Evolutionary conservation across 2,329 filamentous ascomycete genomes (phyloP), one percentile per base, ranked within the genome.

Genomic region (Penicillium capsulatum): DNA sequence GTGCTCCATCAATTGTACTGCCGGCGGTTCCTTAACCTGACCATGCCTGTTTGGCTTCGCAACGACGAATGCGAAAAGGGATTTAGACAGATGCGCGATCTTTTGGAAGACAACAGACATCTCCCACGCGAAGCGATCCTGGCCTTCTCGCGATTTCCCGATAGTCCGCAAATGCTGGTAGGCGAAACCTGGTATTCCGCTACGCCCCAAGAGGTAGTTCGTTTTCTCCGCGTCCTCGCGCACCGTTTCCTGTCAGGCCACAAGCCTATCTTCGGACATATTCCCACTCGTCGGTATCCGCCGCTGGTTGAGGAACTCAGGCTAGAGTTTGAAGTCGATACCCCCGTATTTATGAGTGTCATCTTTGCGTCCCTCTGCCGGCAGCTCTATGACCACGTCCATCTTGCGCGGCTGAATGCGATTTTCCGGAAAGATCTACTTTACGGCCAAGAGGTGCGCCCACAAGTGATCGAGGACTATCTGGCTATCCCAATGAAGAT

Each of bases 1-100:
- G 68, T 74, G 4, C 57, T 85, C 9, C 83, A 86, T 55, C 82
- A 86, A 54, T 43, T 83, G 2, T 81, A 79, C 58, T 84, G 80
- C 54, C 54, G 75, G 14, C 78, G 75, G 72, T 72, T 71, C 3
- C 40, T 64, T 3, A 57, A 46, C 24, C 19, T 9, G 15, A 24
- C 13, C 13, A 10, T 7, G 15, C 67, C 13, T 64, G 59, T 1
- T 36, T 48, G 1, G 9, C 44, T 70, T 3, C 54, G 72, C 9
- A 60, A 63, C 1, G 56, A 68, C 31, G 50, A 68, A 3, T 42
- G 45, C n/a, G 34, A 47, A 4, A 45, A 63, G 8, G 42, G 6
- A 29, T 45, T 36, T 65, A 64, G 0, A 55, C 70, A 19, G 43
- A n/a, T 55, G 15, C 19, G 37, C 10, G 43, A 44, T 7, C 61